phyloP scores from a whole-genome alignment of 441 rosid species.

The Adansonia rubrostipa region DNA sequence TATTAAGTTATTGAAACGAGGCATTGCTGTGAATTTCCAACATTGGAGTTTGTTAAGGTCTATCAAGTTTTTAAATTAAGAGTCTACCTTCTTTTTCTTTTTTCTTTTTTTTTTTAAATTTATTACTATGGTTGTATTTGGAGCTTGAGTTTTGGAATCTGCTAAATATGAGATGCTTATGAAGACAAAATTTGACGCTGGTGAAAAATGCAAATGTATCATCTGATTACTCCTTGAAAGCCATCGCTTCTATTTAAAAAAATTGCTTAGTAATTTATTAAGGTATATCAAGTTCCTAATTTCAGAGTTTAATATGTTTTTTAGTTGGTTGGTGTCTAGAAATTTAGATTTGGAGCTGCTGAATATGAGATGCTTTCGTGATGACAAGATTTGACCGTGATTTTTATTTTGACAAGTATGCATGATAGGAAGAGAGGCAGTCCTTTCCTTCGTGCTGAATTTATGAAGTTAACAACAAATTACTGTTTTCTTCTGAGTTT shows the following conservation, averaged over 20 bases:
- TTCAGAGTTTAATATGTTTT: not conserved
- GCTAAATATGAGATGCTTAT: not conserved
- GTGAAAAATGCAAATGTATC: not conserved
- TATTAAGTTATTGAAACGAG: not conserved
- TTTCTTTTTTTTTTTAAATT: not conserved
- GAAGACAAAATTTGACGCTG: not conserved
- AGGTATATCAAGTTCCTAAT: not conserved
- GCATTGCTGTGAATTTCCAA: not conserved
- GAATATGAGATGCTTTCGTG: not conserved
- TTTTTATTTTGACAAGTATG: not conserved
- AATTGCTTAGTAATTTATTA: not conserved
- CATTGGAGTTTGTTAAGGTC: not conserved
- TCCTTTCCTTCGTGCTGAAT: not conserved
- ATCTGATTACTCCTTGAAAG: not conserved
- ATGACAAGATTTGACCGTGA: not conserved
- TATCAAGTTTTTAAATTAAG: not conserved
- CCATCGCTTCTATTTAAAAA: not conserved
- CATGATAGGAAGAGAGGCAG: not conserved
- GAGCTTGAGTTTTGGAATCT: not conserved
- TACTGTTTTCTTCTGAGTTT: not conserved
- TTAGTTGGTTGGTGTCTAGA: not conserved
- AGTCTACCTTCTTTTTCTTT: not conserved
- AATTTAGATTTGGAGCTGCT: not conserved
- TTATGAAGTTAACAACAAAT: not conserved
- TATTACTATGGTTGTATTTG: not conserved